Evolutionary conservation across 768 basidiomycete genomes (phyloP).

Genomic region (Gautieria morchelliformis): DNA sequence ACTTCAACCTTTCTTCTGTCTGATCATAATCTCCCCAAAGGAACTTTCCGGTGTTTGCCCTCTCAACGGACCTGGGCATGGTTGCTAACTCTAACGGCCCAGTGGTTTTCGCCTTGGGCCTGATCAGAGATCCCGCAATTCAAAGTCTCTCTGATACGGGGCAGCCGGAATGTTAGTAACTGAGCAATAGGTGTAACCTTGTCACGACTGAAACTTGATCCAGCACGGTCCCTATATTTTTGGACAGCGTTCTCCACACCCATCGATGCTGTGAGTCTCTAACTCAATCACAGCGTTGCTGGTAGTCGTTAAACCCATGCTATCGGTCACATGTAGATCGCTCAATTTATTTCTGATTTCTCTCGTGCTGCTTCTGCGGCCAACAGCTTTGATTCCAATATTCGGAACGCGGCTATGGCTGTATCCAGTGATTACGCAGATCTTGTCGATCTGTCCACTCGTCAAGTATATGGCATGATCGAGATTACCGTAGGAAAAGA

Average conservation of each 20-base stretch:
- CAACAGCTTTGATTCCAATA: constrained; percentile 7
- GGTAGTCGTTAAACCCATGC: background rate
- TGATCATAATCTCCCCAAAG: background rate
- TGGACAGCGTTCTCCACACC: background rate
- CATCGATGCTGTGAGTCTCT: background rate
- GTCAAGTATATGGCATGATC: constrained; percentile 15
- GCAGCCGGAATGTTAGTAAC: background rate
- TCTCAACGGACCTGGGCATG: constrained; percentile 1
- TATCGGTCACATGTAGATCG: background rate
- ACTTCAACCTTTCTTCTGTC: background rate
- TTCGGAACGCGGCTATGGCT: constrained; percentile 6
- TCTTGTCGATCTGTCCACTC: constrained; percentile 12
- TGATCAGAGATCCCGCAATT: constrained; percentile 1
- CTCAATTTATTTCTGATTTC: constrained; percentile 7
- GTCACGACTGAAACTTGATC: background rate
- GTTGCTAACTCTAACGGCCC: background rate
- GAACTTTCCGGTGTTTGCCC: background rate
- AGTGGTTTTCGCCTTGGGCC: constrained; percentile 5
- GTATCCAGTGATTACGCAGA: constrained; percentile 14
- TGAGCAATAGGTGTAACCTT: background rate
- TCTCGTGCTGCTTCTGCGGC: background rate
- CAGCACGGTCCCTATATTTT: constrained; percentile 4
- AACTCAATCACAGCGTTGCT: background rate
- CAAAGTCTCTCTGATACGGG: background rate
- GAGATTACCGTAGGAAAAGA: constrained; percentile 10